These are phyloP conservation scores for Exsudoporus floridanus DNA, from an alignment of 1,284 basidiomycete genomes.

Conservation along the genomic window DNA sequence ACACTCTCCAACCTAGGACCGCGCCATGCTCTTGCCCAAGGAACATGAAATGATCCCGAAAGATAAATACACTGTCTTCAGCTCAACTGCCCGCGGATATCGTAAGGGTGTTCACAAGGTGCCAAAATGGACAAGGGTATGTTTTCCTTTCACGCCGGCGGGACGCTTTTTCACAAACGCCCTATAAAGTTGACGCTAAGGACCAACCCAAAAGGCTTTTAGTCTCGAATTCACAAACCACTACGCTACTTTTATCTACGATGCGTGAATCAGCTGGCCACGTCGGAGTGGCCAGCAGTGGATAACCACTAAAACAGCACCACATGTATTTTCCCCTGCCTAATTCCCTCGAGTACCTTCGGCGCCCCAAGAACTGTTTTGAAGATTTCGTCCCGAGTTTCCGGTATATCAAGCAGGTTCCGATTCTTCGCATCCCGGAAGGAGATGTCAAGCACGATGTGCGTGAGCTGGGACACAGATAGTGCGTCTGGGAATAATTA, in stretches of 20 bases:
- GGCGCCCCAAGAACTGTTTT: conserved; percentile 64
- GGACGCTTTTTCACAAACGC: conserved; percentile 15
- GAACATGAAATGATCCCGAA: conserved; percentile 83
- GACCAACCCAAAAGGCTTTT: conserved; percentile 90
- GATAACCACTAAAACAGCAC: conserved; percentile 59
- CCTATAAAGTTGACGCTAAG: conserved; percentile 69
- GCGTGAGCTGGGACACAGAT: conserved; percentile 68
- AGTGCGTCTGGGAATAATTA: conserved; percentile 56
- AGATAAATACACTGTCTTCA: conserved; percentile 97
- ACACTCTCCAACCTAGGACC: conserved; percentile 42
- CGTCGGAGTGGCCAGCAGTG: neutral
- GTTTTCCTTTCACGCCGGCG: conserved; percentile 31
- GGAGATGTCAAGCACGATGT: conserved; percentile 76
- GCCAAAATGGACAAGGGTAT: conserved; percentile 89
- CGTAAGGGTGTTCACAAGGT: conserved; percentile 96
- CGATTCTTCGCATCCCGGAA: conserved; percentile 74
- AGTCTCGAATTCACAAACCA: conserved; percentile 53
- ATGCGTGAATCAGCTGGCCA: neutral
- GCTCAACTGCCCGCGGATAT: conserved; percentile 69
- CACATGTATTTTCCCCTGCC: conserved; percentile 69
- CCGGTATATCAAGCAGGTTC: conserved; percentile 74
- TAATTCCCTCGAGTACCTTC: conserved; percentile 59
- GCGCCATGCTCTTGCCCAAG: conserved; percentile 78
- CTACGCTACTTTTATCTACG: conserved; percentile 20
- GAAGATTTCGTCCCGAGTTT: conserved; percentile 81